These are phyloP conservation scores for Albifimbria verrucaria DNA, from an alignment of 2,329 filamentous ascomycete genomes.

Conservation along the genomic window DNA sequence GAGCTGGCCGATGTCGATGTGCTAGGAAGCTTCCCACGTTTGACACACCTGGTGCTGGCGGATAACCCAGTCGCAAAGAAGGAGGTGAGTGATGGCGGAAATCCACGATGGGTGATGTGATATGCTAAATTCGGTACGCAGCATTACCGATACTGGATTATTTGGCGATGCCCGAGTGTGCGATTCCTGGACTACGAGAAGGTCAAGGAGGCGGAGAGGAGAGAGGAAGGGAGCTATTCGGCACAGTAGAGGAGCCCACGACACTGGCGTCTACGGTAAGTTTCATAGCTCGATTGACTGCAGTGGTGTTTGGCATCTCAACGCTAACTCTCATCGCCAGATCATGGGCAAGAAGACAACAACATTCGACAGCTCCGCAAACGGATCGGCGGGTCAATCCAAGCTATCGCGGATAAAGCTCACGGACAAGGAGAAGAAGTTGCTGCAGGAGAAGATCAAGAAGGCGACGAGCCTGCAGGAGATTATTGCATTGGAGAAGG, in stretches of 20 bases:
- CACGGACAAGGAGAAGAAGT: constrained; percentile 83
- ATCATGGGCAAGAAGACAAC: constrained; percentile 83
- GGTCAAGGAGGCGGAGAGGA: constrained; percentile 83
- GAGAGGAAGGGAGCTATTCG: constrained; percentile 77
- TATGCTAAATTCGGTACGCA: constrained; percentile 32
- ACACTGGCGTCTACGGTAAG: constrained; percentile 69
- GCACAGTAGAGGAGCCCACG: constrained; percentile 72
- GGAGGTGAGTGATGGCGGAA: constrained; percentile 73
- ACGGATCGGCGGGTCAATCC: constrained; percentile 41
- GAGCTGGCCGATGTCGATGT: constrained; percentile 87
- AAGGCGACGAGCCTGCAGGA: constrained; percentile 87
- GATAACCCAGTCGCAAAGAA: constrained; percentile 91
- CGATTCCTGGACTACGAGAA: constrained; percentile 92
- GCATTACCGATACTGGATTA: constrained; percentile 89
- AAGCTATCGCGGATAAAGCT: constrained; percentile 78
- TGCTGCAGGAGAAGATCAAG: constrained; percentile 80
- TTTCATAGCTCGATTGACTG: background rate
- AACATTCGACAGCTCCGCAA: constrained; percentile 59
- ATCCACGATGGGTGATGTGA: background rate
- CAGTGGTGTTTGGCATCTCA: too few species aligned
- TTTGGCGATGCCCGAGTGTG: constrained; percentile 81
- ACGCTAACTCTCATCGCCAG: too few species aligned
- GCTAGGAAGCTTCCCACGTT: constrained; percentile 61
- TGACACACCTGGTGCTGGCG: constrained; percentile 77
- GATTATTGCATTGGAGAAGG: constrained; percentile 86